Percentiles rank a stretch among this genome's conserved stretches.
These are phyloP conservation scores for Mycena chlorophos DNA, from an alignment of 768 basidiomycete genomes.

Conservation along the genomic window DNA sequence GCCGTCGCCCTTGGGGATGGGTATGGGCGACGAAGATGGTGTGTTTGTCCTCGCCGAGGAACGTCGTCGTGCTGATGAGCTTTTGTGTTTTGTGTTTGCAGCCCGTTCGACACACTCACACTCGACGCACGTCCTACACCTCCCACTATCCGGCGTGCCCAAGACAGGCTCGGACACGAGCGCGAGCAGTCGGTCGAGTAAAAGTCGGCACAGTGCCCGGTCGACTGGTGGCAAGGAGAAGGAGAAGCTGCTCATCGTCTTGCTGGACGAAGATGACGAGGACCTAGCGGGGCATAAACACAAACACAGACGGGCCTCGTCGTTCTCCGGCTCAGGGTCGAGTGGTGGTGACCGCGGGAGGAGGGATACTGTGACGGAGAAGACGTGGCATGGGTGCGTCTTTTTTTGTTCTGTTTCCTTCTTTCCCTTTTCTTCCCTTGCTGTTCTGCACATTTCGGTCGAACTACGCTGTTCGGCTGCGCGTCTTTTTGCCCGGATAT, in stretches of 20 bases:
- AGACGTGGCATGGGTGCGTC: background rate
- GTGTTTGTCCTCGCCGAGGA: too few relatives aligned
- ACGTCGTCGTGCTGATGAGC: background rate
- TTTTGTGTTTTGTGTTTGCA: background rate
- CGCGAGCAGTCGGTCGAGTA: slow-evolving; percentile 1
- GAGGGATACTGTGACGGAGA: background rate
- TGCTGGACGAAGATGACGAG: slow-evolving; percentile 17
- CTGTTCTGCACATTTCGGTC: too few relatives aligned
- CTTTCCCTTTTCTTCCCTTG: background rate
- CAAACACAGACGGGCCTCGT: too few relatives aligned
- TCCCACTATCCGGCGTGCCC: slow-evolving; percentile 8
- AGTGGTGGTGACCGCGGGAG: background rate
- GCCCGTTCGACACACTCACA: background rate
- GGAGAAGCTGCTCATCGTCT: slow-evolving; percentile 18
- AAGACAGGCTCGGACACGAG: slow-evolving; percentile 13
- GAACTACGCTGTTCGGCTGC: too few relatives aligned
- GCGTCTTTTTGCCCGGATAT: too few relatives aligned
- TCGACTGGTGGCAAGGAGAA: background rate
- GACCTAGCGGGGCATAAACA: background rate
- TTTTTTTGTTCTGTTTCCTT: background rate
- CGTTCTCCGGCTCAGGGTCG: background rate
- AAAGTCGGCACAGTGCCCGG: background rate
- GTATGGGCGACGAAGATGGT: background rate
- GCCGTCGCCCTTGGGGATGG: background rate
- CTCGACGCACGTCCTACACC: background rate